A percentile compares a stretch with the other conserved stretches of the same genome.
phyloP scores from a whole-genome alignment of 1,284 basidiomycete species.

The Moesziomyces parantarcticus region DNA sequence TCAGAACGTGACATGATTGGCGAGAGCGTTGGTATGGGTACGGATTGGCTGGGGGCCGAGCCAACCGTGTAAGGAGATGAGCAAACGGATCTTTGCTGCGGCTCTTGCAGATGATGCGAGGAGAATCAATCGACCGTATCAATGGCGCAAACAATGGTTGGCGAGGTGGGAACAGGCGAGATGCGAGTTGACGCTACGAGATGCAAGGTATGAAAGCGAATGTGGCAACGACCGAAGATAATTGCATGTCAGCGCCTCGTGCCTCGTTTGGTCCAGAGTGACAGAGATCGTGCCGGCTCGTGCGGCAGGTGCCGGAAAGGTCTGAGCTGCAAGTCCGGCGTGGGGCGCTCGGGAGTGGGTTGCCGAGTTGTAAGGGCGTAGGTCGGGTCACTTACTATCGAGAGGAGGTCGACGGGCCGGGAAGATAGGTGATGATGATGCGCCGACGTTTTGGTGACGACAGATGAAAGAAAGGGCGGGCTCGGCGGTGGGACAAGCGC shows the following conservation, averaged over 20 bases:
- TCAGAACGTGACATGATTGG: conserved; percentile 32
- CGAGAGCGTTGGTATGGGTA: background rate
- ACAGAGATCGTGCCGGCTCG: no score
- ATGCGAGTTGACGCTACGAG: background rate
- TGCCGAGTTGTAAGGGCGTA: background rate
- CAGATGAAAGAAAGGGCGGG: background rate
- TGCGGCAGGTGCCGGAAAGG: no score
- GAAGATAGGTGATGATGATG: background rate
- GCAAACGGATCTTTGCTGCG: background rate
- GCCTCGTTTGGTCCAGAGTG: no score
- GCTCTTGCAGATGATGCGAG: background rate
- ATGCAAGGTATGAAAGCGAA: background rate
- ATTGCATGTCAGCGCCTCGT: background rate
- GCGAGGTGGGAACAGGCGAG: background rate
- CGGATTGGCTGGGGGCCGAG: background rate
- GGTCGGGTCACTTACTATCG: background rate
- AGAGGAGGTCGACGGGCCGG: background rate
- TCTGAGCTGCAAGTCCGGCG: no score
- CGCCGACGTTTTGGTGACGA: background rate
- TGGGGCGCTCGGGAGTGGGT: background rate
- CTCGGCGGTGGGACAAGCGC: background rate
- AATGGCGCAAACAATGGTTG: background rate
- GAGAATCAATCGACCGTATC: background rate
- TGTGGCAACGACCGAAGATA: background rate
- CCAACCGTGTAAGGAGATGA: background rate